Evolutionary conservation across 2,329 filamentous ascomycete genomes (phyloP).

Genomic region (Colletotrichum abscissum): DNA sequence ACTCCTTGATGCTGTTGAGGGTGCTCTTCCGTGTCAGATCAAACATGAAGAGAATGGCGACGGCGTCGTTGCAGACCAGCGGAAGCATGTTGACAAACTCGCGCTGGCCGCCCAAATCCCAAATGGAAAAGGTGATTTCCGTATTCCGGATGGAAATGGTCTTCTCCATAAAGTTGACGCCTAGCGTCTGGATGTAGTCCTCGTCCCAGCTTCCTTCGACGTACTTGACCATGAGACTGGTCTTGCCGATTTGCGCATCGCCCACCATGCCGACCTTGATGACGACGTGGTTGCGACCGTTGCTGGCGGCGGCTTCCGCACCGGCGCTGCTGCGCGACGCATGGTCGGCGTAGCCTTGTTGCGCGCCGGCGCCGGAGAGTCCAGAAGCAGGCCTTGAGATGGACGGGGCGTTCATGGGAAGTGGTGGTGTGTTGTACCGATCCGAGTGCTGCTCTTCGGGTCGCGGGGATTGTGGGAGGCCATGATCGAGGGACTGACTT

Average conservation of each 20-base stretch:
- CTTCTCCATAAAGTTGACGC: constrained; percentile 99
- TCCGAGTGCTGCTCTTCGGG: constrained; percentile 57
- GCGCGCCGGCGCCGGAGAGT: constrained; percentile 55
- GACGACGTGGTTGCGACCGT: constrained; percentile 80
- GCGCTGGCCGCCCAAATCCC: constrained; percentile 96
- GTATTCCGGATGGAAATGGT: constrained; percentile 99
- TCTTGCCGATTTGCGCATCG: constrained; percentile 99
- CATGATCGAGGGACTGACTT: constrained; percentile 63
- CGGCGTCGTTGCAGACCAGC: constrained; percentile 98
- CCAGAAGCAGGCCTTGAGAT: constrained; percentile 68
- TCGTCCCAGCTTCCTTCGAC: constrained; percentile 99
- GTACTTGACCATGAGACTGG: constrained; percentile 99
- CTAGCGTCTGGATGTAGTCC: constrained; percentile 98
- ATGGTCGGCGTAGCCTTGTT: constrained; percentile 57
- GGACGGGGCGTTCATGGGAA: constrained; percentile 50
- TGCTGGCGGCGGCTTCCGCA: constrained; percentile 46
- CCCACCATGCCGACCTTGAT: constrained; percentile 99
- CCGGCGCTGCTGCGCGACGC: constrained; percentile 53
- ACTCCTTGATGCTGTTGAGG: constrained; percentile 99
- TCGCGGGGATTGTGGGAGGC: constrained; percentile 51
- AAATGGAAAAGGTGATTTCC: constrained; percentile 99
- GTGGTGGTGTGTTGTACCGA: constrained; percentile 60
- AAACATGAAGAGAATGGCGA: constrained; percentile 99
- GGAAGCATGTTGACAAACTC: constrained; percentile 99
- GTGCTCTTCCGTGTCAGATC: constrained; percentile 98